Percentiles rank a stretch among this genome's conserved stretches.
phyloP scores from a whole-genome alignment of 2,329 filamentous ascomycete genomes.

The Clonostachys sp. region DNA sequence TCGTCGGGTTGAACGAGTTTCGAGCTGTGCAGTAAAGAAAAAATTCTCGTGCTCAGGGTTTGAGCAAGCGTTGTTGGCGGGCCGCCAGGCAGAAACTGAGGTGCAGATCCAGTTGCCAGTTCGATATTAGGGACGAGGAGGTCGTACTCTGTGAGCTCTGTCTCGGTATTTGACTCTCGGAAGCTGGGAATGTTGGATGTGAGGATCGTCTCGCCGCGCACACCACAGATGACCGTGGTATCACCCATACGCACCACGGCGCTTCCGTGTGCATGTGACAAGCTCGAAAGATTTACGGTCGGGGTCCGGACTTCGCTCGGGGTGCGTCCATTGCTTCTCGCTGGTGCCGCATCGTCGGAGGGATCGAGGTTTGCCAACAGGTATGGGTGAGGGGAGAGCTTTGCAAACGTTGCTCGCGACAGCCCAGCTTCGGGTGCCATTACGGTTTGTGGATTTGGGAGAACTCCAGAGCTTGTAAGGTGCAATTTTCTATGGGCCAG shows the following conservation, averaged over 20 bases:
- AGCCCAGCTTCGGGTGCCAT: constrained; percentile 32
- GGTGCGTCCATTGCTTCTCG: constrained; percentile 77
- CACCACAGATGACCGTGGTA: constrained; percentile 91
- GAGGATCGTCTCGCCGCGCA: constrained; percentile 79
- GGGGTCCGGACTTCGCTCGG: constrained; percentile 65
- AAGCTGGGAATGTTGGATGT: constrained; percentile 70
- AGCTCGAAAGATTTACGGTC: constrained; percentile 75
- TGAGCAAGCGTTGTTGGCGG: constrained; percentile 79
- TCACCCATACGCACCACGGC: constrained; percentile 84
- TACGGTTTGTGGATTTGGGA: neutral
- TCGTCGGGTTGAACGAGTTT: constrained; percentile 62
- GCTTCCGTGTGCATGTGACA: constrained; percentile 87
- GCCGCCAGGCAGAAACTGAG: constrained; percentile 77
- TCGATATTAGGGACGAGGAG: constrained; percentile 92
- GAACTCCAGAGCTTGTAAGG: no score
- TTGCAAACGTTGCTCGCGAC: constrained; percentile 72
- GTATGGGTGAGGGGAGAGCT: constrained; percentile 83
- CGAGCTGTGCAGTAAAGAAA: constrained; percentile 69
- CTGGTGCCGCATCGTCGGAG: constrained; percentile 40
- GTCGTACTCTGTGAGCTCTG: constrained; percentile 57
- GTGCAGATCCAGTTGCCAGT: constrained; percentile 83
- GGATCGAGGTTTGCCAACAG: constrained; percentile 83
- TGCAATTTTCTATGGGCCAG: no score
- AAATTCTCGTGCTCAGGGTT: constrained; percentile 75
- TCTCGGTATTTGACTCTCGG: constrained; percentile 34